Conservation (phyloP, 805 yeast genomes). For the Kodamaea hsintzibuensis region DNA sequence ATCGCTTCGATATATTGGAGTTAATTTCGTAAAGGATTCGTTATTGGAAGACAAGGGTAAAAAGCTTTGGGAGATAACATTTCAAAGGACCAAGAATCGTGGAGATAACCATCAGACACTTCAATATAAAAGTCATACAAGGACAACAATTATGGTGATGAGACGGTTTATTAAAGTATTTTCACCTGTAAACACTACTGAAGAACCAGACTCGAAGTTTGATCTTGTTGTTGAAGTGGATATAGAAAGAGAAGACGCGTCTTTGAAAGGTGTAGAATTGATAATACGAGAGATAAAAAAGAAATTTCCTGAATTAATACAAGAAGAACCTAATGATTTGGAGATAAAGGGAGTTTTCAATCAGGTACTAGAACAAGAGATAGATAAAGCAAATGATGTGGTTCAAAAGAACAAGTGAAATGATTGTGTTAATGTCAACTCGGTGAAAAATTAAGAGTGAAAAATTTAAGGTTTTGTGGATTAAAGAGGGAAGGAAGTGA, state of each 20-base stretch:
- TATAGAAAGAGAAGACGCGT: conserved; percentile 10
- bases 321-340: conserved; percentile 24
- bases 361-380: conserved; percentile 49
- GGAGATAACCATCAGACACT: conserved; percentile 90
- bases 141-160: conserved; percentile 62
- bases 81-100: conserved; percentile 57
- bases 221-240: conserved; percentile 54
- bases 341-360: conserved; percentile 48
- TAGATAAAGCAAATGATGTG: not conserved
- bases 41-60: conserved; percentile 18
- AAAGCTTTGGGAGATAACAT: conserved; percentile 51
- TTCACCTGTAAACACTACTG: conserved; percentile 50
- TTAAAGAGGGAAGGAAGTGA: no score
- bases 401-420: not conserved
- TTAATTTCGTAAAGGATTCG: conserved; percentile 54
- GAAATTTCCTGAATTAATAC: conserved; percentile 42
- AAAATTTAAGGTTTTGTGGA: no score
- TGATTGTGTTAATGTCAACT: no score
- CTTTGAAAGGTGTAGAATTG: conserved; percentile 9
- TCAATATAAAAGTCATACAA: conserved; percentile 49
- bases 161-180: conserved; percentile 69
- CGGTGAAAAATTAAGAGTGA: not conserved
- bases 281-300: conserved; percentile 15
- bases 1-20: conserved; percentile 59
- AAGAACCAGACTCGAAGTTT: conserved; percentile 63